Percentiles rank a stretch among this genome's conserved stretches.
Evolutionary conservation across 1,139 yeast species (phyloP).

Genomic region (Hansenula lynferdii): DNA sequence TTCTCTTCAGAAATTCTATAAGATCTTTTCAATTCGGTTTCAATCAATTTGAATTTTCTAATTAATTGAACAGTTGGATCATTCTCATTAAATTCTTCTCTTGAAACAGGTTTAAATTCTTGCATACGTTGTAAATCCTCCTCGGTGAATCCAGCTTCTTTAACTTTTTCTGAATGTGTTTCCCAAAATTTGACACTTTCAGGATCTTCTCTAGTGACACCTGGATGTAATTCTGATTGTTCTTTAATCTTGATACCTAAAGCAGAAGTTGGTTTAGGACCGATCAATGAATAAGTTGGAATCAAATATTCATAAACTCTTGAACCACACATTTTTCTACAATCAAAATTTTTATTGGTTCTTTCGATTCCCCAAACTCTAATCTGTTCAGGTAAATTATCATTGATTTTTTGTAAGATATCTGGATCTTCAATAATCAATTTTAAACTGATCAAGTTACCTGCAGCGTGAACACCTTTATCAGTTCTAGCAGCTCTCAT

Average conservation of each 20-base stretch:
- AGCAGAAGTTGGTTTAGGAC: constrained; percentile 76
- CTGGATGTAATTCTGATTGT: constrained; percentile 53
- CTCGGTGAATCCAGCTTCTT: constrained; percentile 41
- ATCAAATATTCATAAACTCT: constrained; percentile 89
- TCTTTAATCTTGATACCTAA: constrained; percentile 55
- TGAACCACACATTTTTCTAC: constrained; percentile 92
- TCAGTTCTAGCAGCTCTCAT: constrained; percentile 98
- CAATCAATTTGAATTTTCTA: constrained; percentile 57
- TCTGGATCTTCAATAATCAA: constrained; percentile 87
- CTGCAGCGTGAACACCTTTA: constrained; percentile 99
- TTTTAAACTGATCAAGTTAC: constrained; percentile 85
- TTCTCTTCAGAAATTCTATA: constrained; percentile 63
- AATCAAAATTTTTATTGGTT: constrained; percentile 87
- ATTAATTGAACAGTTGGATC: constrained; percentile 36
- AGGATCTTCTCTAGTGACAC: constrained; percentile 50
- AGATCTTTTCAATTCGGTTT: constrained; percentile 61
- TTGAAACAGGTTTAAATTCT: constrained; percentile 27
- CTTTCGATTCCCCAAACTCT: constrained; percentile 92
- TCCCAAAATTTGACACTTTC: constrained; percentile 79
- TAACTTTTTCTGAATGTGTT: constrained; percentile 39
- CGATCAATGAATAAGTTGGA: constrained; percentile 85
- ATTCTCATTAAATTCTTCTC: constrained; percentile 30
- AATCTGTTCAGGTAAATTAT: constrained; percentile 74
- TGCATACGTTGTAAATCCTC: constrained; percentile 38
- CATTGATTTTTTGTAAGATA: constrained; percentile 67